Base-by-base conservation (phyloP, 1,139 yeast species). In the Diutina siamensis region DNA sequence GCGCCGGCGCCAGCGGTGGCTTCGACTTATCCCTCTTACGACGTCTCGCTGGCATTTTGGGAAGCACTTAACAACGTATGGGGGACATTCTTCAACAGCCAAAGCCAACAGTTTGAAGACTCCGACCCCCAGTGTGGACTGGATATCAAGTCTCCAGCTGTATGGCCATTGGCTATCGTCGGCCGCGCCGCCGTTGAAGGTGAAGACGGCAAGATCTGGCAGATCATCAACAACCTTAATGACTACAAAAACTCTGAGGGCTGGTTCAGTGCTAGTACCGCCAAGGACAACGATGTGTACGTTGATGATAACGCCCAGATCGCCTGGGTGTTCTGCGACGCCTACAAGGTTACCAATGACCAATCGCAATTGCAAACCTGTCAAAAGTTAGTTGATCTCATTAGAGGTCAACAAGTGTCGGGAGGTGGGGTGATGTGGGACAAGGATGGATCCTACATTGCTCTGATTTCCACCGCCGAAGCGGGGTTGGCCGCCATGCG, bases 251-350 rank as follows among this genome's bases (percentile, higher is more conserved):
- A 51, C 41, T 9, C 46, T 3, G 25, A 45, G 3, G 63, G 61
- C 4, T 69, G 61, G 2, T 66, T 53, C 47, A 59, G 65, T n/a
- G 65, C 71, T 1, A 50, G 61, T n/a, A 61, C 60, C 7, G 63
- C 59, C 3, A 57, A 55, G 19, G 57, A 60, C 47, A 51, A 49
- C 13, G 68, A 65, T 44, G 56, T 66, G 19, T 66, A 66, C 48
- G 58, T 58, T 15, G 71, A 66, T 49, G 71, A 66, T 49, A 57
- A 64, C 51, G 59, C 65, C 2, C 71, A 66, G 49, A 51, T 63
- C 0, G 55, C 57, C 2, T 66, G 68, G 68, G 66, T 61, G 1
- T 61, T 55, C 36, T 44, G 57, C 3, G 60, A 58, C 15, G 68
- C 65, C 7, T 35, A 35, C 28, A 12, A 13, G 40, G 27, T 20